These are phyloP conservation scores for Pistacia atlantica DNA, from an alignment of 345 rosid genomes.

Conservation along the genomic window DNA sequence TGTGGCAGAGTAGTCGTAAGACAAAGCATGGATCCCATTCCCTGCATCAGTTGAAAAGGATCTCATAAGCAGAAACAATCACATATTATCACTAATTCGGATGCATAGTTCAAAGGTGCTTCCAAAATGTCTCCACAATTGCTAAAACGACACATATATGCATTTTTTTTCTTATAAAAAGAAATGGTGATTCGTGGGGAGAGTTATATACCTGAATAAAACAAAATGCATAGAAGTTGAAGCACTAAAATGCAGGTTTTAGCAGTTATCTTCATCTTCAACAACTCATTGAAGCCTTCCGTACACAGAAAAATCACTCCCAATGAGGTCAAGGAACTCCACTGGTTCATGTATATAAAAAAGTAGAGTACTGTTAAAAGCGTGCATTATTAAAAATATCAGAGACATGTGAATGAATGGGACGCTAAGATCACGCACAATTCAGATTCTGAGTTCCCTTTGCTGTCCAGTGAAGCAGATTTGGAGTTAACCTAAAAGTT, in stretches of 20 bases:
- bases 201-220: conserved; percentile 25
- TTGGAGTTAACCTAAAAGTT: conserved; percentile 26
- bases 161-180: too few species aligned
- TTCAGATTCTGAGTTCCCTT: background rate
- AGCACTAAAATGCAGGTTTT: conserved; percentile 18
- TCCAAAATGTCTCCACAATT: too few species aligned
- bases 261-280: conserved; percentile 21
- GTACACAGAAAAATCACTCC: too few species aligned
- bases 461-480: conserved; percentile 29
- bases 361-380: background rate
- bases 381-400: too few species aligned
- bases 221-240: conserved; percentile 13
- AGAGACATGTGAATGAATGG: conserved; percentile 4
- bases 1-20: conserved; percentile 52
- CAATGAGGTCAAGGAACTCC: background rate
- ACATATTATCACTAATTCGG: too few species aligned
- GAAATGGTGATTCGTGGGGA: too few species aligned
- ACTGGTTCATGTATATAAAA: background rate
- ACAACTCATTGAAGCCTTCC: background rate
- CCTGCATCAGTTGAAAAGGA: conserved; percentile 26
- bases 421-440: background rate
- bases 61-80: background rate
- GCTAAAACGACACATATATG: too few species aligned
- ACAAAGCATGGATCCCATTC: conserved; percentile 26
- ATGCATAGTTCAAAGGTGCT: too few species aligned